phyloP scores from a whole-genome alignment of 2,329 filamentous ascomycete species.

The Xylariaceae sp. region DNA sequence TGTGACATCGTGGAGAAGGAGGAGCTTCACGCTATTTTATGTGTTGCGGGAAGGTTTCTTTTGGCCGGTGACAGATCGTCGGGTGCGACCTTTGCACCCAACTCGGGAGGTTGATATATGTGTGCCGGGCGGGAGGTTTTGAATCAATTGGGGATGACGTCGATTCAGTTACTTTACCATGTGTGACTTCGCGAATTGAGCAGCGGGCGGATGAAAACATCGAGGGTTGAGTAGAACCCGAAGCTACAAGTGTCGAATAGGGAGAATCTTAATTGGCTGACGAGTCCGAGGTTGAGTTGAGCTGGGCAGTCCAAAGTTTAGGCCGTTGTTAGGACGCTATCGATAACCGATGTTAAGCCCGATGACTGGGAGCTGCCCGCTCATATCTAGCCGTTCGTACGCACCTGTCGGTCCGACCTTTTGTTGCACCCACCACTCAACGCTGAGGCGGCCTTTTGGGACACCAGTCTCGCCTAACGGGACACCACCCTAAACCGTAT shows the following conservation, averaged over 20 bases:
- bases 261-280: too few relatives aligned
- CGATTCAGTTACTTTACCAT: background rate
- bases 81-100: background rate
- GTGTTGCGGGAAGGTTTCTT: background rate
- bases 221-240: background rate
- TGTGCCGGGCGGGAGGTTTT: background rate
- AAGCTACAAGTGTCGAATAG: background rate
- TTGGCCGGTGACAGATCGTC: background rate
- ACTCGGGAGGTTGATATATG: background rate
- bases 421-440: too few relatives aligned
- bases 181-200: background rate
- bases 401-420: too few relatives aligned
- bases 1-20: constrained; percentile 33
- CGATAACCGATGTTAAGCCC: too few relatives aligned
- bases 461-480: too few relatives aligned
- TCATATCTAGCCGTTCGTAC: too few relatives aligned
- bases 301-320: too few relatives aligned
- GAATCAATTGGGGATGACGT: background rate
- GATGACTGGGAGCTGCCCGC: too few relatives aligned
- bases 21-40: constrained; percentile 1
- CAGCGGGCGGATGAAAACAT: background rate
- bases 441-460: too few relatives aligned
- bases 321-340: too few relatives aligned
- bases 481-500: too few relatives aligned
- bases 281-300: too few relatives aligned